These are phyloP conservation scores for Setaria viridis DNA, from an alignment of 202 grass and related monocot species.

Conservation along the genomic window DNA sequence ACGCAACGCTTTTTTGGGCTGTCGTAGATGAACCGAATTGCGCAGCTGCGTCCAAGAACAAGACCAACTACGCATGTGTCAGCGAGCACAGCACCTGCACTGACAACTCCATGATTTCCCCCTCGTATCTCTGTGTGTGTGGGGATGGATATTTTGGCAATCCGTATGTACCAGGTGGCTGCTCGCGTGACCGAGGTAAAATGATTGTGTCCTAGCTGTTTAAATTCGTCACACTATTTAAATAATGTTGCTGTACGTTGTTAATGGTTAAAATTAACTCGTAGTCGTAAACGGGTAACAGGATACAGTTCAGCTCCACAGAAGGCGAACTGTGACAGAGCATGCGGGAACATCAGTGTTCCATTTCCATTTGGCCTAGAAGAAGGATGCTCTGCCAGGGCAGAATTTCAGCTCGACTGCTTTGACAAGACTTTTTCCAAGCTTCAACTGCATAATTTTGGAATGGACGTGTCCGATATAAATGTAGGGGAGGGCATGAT, in stretches of 20 bases:
- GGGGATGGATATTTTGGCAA: not conserved
- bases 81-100: not conserved
- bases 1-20: no score
- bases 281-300: no score
- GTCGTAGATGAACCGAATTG: not conserved
- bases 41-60: not conserved
- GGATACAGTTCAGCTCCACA: not conserved
- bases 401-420: not conserved
- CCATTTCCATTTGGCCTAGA: not conserved
- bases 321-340: not conserved
- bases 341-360: not conserved
- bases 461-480: not conserved
- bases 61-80: not conserved
- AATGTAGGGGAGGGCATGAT: not conserved
- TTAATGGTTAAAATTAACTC: no score
- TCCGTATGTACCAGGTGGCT: not conserved
- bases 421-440: no score
- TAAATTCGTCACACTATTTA: no score
- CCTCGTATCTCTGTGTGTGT: not conserved
- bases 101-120: fast-evolving
- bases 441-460: no score
- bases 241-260: no score
- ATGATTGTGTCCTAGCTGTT: no score
- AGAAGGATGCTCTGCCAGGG: not conserved
- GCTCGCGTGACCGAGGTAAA: not conserved